These are phyloP conservation scores for Xylaria palmicola DNA, from an alignment of 495 filamentous ascomycete species.

Conservation along the genomic window DNA sequence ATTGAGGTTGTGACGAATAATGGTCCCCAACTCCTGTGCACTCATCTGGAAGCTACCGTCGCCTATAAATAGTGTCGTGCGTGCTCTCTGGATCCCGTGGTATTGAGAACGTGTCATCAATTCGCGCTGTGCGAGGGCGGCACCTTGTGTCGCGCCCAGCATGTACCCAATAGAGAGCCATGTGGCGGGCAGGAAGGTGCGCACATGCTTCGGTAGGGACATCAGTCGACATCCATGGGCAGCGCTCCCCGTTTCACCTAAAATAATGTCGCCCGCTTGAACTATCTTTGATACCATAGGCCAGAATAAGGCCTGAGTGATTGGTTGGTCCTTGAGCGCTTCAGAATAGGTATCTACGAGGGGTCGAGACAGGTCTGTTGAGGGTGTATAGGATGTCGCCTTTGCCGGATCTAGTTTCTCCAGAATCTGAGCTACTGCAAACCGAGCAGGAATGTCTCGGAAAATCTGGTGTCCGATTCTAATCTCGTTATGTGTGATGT, in stretches of 20 bases:
- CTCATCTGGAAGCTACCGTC: conserved; percentile 78
- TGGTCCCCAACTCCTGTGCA: conserved; percentile 71
- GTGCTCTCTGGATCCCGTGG: conserved; percentile 31
- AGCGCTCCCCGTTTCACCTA: conserved; percentile 76
- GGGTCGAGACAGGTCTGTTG: neutral
- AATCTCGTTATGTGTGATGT: conserved; percentile 7
- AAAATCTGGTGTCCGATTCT: conserved; percentile 10
- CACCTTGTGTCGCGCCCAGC: conserved; percentile 66
- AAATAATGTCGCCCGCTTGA: conserved; percentile 63
- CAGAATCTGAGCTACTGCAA: conserved; percentile 2
- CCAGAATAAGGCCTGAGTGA: conserved; percentile 78
- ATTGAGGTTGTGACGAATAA: conserved; percentile 67
- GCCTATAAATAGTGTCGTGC: conserved; percentile 72
- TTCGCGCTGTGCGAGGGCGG: conserved; percentile 63
- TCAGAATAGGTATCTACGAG: neutral
- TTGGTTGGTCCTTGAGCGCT: conserved; percentile 24
- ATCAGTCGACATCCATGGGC: conserved; percentile 77
- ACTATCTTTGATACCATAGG: conserved; percentile 67
- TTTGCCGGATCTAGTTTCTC: conserved; percentile 1
- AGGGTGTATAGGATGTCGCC: neutral
- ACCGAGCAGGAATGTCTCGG: conserved; percentile 9
- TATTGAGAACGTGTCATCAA: conserved; percentile 18
- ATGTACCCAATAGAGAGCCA: conserved; percentile 77
- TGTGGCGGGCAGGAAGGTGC: conserved; percentile 68
- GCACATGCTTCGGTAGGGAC: conserved; percentile 63